phyloP scores from a whole-genome alignment of 2,329 filamentous ascomycete species.

The Tolypocladium album region DNA sequence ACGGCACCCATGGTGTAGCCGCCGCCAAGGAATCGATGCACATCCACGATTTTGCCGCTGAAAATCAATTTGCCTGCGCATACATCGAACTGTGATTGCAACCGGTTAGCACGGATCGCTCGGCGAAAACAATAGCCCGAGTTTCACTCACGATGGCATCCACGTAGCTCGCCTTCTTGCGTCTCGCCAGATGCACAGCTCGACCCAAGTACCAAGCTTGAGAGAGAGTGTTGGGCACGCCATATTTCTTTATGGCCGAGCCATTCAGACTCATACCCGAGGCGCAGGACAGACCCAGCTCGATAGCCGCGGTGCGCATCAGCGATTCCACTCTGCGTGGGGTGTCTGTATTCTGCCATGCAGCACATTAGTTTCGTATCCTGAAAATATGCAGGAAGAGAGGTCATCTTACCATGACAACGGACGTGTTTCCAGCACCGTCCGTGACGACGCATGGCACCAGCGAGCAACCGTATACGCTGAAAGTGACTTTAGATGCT shows the following conservation, averaged over 20 bases:
- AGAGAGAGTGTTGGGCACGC: slow-evolving; percentile 21
- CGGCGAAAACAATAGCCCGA: background rate
- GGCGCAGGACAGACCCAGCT: slow-evolving; percentile 26
- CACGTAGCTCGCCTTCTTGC: slow-evolving; percentile 14
- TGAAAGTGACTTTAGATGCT: slow-evolving; percentile 19
- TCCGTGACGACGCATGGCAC: slow-evolving; percentile 25
- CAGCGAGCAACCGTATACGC: slow-evolving; percentile 25
- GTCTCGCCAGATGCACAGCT: slow-evolving; percentile 18
- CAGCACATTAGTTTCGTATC: background rate
- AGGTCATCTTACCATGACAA: slow-evolving; percentile 16
- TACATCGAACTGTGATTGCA: slow-evolving; percentile 13
- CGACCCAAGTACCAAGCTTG: slow-evolving; percentile 23
- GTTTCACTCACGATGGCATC: slow-evolving; percentile 15
- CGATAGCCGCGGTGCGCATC: slow-evolving; percentile 23
- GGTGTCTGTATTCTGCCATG: slow-evolving; percentile 18
- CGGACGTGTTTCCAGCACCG: slow-evolving; percentile 21
- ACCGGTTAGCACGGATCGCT: background rate
- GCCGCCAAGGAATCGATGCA: slow-evolving; percentile 23
- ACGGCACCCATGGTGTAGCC: slow-evolving; percentile 30
- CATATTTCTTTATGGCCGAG: slow-evolving; percentile 19
- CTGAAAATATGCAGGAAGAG: no score
- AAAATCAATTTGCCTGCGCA: slow-evolving; percentile 25
- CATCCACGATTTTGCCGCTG: slow-evolving; percentile 28
- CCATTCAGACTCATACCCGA: slow-evolving; percentile 21
- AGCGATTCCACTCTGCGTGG: slow-evolving; percentile 23